Evolutionary conservation across 2,329 filamentous ascomycete species (phyloP).

Genomic region (Aureobasidium sp.): DNA sequence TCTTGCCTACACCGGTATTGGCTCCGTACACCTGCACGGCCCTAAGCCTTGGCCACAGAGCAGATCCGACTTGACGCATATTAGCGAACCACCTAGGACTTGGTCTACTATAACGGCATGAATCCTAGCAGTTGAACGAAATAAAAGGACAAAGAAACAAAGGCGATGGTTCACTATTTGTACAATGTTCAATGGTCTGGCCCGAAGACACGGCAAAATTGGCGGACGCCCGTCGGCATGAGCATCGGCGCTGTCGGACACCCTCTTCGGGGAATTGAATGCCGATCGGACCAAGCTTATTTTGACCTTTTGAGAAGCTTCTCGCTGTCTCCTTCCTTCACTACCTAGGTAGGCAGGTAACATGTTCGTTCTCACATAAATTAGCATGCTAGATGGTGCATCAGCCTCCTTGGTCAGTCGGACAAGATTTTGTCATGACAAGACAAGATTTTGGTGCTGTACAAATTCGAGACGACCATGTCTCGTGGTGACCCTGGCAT

Average conservation of each 20-base stretch:
- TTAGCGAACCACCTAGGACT: not conserved
- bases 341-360: too few species aligned
- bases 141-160: not conserved
- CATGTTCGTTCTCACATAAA: not conserved
- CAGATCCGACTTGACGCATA: conserved; percentile 45
- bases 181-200: not conserved
- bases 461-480: too few species aligned
- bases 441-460: too few species aligned
- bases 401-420: too few species aligned
- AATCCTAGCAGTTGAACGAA: not conserved
- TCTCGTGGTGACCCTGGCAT: too few species aligned
- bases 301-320: not conserved
- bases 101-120: not conserved
- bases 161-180: not conserved
- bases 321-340: not conserved
- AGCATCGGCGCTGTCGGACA: not conserved
- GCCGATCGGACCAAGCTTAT: not conserved
- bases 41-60: conserved; percentile 62
- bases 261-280: not conserved
- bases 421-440: too few species aligned
- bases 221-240: not conserved
- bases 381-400: not conserved
- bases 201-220: not conserved
- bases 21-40: conserved; percentile 73
- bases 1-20: conserved; percentile 82